These are phyloP conservation scores for Podospora appendiculata DNA, from an alignment of 495 filamentous ascomycete genomes.

Conservation along the genomic window DNA sequence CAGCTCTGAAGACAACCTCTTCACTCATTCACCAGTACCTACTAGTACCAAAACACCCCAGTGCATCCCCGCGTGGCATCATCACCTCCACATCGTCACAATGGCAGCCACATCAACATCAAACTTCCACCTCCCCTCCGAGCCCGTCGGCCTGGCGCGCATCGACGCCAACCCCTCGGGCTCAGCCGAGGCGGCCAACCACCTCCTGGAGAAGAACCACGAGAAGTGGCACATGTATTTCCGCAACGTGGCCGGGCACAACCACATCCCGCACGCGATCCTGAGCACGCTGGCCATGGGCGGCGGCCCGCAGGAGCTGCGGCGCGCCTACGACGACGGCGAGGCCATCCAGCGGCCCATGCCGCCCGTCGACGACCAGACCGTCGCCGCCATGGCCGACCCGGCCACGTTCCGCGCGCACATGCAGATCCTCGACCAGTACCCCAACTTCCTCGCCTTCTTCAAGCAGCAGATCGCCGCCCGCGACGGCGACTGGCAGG, in stretches of 20 bases:
- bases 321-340: slow-evolving; percentile 20
- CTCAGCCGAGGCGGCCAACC: slow-evolving; percentile 37
- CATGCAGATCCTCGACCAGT: slow-evolving; percentile 19
- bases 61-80: too few species aligned
- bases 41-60: too few species aligned
- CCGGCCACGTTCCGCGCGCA: slow-evolving; percentile 14
- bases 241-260: slow-evolving; percentile 13
- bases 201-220: slow-evolving; percentile 57
- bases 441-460: slow-evolving; percentile 27
- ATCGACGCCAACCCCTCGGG: too few species aligned
- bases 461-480: slow-evolving; percentile 27
- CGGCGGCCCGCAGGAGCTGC: slow-evolving; percentile 15
- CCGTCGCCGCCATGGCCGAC: slow-evolving; percentile 19
- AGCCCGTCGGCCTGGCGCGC: too few species aligned
- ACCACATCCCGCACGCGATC: slow-evolving; percentile 30
- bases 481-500: slow-evolving; percentile 14
- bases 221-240: slow-evolving; percentile 28
- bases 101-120: too few species aligned
- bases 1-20: too few species aligned
- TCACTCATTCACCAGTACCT: too few species aligned
- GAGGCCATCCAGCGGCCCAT: slow-evolving; percentile 18
- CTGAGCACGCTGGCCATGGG: slow-evolving; percentile 24
- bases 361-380: slow-evolving; percentile 11
- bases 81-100: too few species aligned
- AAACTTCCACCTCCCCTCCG: too few species aligned